Base-by-base conservation (phyloP, 306 rosid species). In the Myrica gale region DNA sequence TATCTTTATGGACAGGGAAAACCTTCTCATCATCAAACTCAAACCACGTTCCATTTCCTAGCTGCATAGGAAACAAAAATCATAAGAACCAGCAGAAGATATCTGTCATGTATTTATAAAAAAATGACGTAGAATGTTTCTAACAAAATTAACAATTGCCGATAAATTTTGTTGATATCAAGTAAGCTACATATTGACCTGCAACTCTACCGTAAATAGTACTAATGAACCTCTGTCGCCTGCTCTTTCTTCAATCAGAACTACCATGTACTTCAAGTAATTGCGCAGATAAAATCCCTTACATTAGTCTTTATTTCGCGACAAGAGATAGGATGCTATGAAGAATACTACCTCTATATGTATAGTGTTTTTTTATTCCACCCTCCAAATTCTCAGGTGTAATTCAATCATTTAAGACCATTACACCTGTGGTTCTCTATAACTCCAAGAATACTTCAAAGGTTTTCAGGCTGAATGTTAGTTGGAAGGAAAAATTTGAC, bases 11-110 rank as follows among this genome's bases (percentile, higher is more conserved):
- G n/a, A 80, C 78, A 32, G 83, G 71, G 51, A 45, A 42, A 80
- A 91, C 98, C 78, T 86, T 85, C 54, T 77, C 87, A 75, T 93
- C 98, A 72, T 93, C 92, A 63, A 93, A 93, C 82, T 89, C 97
- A 11, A 83, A 89, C 97, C 98, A 91, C 62, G 17, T 75, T 21
- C 82, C 87, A 16, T 74, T 45, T 54, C 84, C 88, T 43, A 78
- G 84, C 98, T 93, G 96, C 85, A 82, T 0, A 46, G 17, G 60
- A 77, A 32, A 85, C 13, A 81, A 82, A 73, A 16, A 46, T 3
- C 0, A 9, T 17, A 2, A 66, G 53, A 39, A 47, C 68, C 52
- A 72, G 58, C 73, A 73, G 32, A 57, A 65, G 17, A 72, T 75
- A 47, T 55, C 63, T 53, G 26, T n/a, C 61, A 62, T 56, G 56